phyloP scores from a whole-genome alignment of 2,329 filamentous ascomycete species.

The Trichoderma atrobrunneum region DNA sequence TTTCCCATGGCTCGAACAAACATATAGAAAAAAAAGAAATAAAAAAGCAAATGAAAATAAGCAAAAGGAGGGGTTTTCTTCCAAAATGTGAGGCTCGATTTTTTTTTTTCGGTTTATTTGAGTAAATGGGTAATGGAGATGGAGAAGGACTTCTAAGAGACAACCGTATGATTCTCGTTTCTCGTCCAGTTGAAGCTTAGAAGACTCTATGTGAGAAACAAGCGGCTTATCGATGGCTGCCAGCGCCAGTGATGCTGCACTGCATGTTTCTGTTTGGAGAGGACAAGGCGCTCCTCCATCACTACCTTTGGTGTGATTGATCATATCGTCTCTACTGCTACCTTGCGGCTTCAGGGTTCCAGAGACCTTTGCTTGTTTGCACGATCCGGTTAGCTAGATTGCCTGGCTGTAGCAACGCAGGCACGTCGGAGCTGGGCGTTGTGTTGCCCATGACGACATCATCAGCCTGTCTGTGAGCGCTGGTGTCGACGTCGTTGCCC shows the following conservation, averaged over 20 bases:
- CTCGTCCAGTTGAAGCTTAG: neutral
- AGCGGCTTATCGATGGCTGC: neutral
- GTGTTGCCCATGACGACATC: conserved; percentile 52
- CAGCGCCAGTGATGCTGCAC: conserved; percentile 7
- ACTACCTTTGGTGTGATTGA: neutral
- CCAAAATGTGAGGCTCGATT: neutral
- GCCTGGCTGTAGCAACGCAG: conserved; percentile 54
- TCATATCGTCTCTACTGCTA: neutral
- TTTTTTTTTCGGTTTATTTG: neutral
- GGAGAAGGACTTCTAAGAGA: neutral
- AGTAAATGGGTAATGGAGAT: neutral
- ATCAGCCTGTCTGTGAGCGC: conserved; percentile 20
- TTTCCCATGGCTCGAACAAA: neutral
- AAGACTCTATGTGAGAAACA: neutral
- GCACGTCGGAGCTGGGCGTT: conserved; percentile 34
- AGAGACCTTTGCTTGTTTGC: conserved; percentile 64
- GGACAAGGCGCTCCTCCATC: neutral
- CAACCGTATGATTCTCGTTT: neutral
- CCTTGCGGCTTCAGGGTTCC: conserved; percentile 41
- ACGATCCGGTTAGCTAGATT: conserved; percentile 54
- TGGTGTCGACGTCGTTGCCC: conserved; percentile 27
- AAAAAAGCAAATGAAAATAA: neutral
- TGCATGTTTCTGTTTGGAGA: neutral
- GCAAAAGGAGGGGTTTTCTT: neutral
- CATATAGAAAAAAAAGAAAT: neutral